Percentiles rank a stretch among this genome's conserved stretches.
phyloP scores from a whole-genome alignment of 768 basidiomycete species.

The Russula dissimulans region DNA sequence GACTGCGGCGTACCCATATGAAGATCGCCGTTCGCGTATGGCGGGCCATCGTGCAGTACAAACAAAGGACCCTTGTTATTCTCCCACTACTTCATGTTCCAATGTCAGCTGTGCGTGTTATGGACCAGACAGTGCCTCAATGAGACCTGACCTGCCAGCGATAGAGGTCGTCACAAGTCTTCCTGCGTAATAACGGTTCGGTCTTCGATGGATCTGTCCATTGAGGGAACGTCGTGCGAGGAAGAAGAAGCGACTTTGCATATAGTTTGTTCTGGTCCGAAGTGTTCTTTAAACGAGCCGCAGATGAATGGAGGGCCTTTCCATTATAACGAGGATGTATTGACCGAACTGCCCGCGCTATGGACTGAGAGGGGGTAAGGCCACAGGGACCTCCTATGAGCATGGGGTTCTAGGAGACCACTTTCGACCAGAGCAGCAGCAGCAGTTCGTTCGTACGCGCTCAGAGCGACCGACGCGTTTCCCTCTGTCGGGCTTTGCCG shows the following conservation, averaged over 20 bases:
- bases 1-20: slow-evolving; percentile 66
- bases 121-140: neutral
- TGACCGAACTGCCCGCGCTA: neutral
- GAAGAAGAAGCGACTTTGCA: slow-evolving; percentile 63
- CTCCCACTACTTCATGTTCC: slow-evolving; percentile 39
- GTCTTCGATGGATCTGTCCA: slow-evolving; percentile 56
- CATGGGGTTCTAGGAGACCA: neutral
- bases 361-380: neutral
- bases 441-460: no score
- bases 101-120: neutral
- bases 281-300: neutral
- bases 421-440: neutral
- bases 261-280: slow-evolving; percentile 31
- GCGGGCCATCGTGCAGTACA: slow-evolving; percentile 91
- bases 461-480: no score
- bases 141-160: slow-evolving; percentile 55
- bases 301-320: neutral
- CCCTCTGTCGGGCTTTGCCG: no score
- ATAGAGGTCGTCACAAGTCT: slow-evolving; percentile 71
- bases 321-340: neutral
- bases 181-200: slow-evolving; percentile 46
- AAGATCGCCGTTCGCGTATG: slow-evolving; percentile 92
- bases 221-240: slow-evolving; percentile 72
- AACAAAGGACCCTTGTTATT: slow-evolving; percentile 62
- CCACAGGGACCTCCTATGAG: neutral